Evolutionary conservation across 2,329 filamentous ascomycete species (phyloP), one percentile per base, ranked within the genome.

Genomic region (Claviceps pazoutovae): DNA sequence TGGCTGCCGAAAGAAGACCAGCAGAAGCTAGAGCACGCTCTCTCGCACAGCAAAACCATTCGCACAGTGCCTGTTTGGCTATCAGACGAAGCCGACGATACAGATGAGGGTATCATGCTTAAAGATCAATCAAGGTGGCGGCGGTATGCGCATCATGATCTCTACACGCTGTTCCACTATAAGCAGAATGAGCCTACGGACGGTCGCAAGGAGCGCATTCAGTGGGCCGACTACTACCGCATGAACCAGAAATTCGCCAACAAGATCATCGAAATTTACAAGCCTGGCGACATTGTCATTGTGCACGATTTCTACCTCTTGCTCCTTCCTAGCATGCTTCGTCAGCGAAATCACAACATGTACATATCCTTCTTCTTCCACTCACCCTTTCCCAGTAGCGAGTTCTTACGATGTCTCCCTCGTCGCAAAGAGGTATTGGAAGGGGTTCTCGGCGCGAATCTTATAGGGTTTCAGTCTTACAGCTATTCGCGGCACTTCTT

Each of bases 311-410:
- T 95, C 67, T 90, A 95, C 64, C 79, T 97, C 47, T 82, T 97
- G 66, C 75, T 97, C 23, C 78, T 97, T 4, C 91, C 93, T 2
- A 89, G 83, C 68, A 82, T 97, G 72, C 73, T 97, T 54, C 84
- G 91, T 47, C 89, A 95, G 66, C 81, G 85, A 43, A 74, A 90
- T 17, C 87, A 89, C 4, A 87, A 89, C 66, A 87, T 95, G 68
- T 94, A 95, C 71, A 90, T 96, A 63, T 85, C 88, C 51, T 96
- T 96, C 73, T 97, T 88, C 72, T 74, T 97, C 46, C 91, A 97
- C 68, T 84, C 88, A 46, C 91, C 91, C 0, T 97, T 97, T 68
- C 91, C 91, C 37, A 95, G 89, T 69, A 95, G 88, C 74, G 93
- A 97, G 68, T 96, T 95, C 64, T 80, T 96, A 65, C 82, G 90